Conservation (phyloP, 1,139 yeast genomes). For the Fermentozyma sake region DNA sequence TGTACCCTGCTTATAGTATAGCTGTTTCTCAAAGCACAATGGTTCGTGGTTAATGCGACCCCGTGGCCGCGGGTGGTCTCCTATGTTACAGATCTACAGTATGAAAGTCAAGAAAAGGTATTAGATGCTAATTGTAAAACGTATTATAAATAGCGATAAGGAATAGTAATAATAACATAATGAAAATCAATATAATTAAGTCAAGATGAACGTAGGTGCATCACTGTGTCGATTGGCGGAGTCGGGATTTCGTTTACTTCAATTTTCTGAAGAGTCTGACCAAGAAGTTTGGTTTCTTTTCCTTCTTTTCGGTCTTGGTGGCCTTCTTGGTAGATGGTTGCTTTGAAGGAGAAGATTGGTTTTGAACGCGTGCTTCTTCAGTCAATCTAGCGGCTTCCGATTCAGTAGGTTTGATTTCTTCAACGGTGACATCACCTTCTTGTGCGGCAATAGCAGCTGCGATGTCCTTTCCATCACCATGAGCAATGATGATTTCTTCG, state of each 20-base stretch:
- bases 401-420: conserved; percentile 42
- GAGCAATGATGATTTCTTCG: conserved; percentile 39
- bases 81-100: too few species aligned
- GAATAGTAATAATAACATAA: too few species aligned
- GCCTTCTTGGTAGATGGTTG: conserved; percentile 12
- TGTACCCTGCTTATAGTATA: too few species aligned
- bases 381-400: conserved; percentile 33
- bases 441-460: conserved; percentile 35
- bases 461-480: conserved; percentile 29
- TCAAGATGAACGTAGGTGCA: too few species aligned
- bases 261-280: conserved; percentile 43
- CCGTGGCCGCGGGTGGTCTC: too few species aligned
- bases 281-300: conserved; percentile 42
- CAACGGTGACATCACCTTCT: conserved; percentile 36
- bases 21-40: too few species aligned
- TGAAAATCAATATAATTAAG: too few species aligned
- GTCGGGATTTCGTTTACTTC: too few species aligned
- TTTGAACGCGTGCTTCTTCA: conserved; percentile 23
- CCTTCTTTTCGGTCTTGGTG: conserved; percentile 17
- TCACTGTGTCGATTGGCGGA: too few species aligned
- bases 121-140: too few species aligned
- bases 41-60: too few species aligned
- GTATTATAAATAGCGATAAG: too few species aligned
- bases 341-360: conserved; percentile 4
- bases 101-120: conserved; percentile 1